phyloP scores from a whole-genome alignment of 1,284 basidiomycete species.

The Rhodotorula sp. region DNA sequence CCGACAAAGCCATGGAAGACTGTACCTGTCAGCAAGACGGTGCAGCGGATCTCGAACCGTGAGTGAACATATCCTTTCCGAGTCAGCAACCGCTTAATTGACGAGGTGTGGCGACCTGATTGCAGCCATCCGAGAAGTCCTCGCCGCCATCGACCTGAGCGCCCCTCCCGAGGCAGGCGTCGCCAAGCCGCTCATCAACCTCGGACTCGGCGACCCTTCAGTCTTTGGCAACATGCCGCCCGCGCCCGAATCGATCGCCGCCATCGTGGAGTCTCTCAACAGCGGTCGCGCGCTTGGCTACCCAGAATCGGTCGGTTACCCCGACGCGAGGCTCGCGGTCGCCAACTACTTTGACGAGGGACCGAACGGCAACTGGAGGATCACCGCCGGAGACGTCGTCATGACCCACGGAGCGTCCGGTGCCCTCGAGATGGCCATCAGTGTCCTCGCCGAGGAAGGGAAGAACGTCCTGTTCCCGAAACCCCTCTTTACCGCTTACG shows the following conservation, averaged over 20 bases:
- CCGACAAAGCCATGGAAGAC: slow-evolving; percentile 15
- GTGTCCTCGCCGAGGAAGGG: slow-evolving; percentile 45
- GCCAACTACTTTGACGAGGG: slow-evolving; percentile 47
- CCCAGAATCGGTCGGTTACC: slow-evolving; percentile 45
- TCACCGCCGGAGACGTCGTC: slow-evolving; percentile 29
- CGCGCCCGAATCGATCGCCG: slow-evolving; percentile 44
- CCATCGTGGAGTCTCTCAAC: slow-evolving; percentile 44
- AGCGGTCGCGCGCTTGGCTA: slow-evolving; percentile 47
- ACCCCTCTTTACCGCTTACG: slow-evolving; percentile 50
- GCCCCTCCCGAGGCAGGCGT: slow-evolving; percentile 19
- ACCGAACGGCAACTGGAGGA: slow-evolving; percentile 23
- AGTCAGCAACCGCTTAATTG: not conserved
- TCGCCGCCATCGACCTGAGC: slow-evolving; percentile 31
- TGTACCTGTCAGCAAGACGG: not conserved
- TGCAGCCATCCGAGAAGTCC: slow-evolving; percentile 37
- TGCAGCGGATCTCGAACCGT: slow-evolving; percentile 23
- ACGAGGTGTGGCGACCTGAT: not conserved
- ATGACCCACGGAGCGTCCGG: slow-evolving; percentile 34
- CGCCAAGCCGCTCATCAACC: slow-evolving; percentile 49
- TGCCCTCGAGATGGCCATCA: slow-evolving; percentile 43
- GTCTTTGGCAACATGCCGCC: slow-evolving; percentile 48
- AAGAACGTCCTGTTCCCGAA: slow-evolving; percentile 49
- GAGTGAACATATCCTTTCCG: not conserved
- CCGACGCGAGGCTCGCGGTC: slow-evolving; percentile 47
- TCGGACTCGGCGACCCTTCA: slow-evolving; percentile 51